phyloP scores from a whole-genome alignment of 192 early-diverging fungal species.

The Thamnidium elegans region DNA sequence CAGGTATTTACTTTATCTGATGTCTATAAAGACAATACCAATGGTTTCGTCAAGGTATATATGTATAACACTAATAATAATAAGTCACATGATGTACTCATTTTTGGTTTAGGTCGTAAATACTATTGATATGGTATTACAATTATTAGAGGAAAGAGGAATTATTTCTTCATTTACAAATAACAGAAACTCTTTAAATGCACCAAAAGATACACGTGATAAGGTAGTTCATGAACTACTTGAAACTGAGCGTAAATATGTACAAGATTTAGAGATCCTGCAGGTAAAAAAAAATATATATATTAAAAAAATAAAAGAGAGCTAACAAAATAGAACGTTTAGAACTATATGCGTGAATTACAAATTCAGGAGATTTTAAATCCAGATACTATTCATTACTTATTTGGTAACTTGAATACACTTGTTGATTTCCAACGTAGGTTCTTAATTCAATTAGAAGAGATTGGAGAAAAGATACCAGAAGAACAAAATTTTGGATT shows the following conservation, averaged over 20 bases:
- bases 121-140: conserved; percentile 74
- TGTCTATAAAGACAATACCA: conserved; percentile 91
- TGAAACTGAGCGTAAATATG: conserved; percentile 91
- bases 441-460: conserved; percentile 89
- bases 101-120: conserved; percentile 65
- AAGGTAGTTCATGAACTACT: conserved; percentile 85
- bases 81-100: too few species aligned
- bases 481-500: conserved; percentile 87
- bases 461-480: conserved; percentile 61
- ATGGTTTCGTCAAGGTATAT: conserved; percentile 90
- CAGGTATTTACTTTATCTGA: conserved; percentile 83
- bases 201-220: conserved; percentile 85
- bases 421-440: conserved; percentile 96
- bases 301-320: not conserved
- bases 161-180: conserved; percentile 38
- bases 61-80: not conserved
- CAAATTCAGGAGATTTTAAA: conserved; percentile 68
- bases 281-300: conserved; percentile 39
- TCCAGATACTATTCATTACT: conserved; percentile 72
- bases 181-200: conserved; percentile 40
- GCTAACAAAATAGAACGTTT: not conserved
- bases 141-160: conserved; percentile 70
- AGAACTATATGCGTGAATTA: conserved; percentile 72
- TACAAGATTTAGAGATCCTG: conserved; percentile 83
- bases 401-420: conserved; percentile 92